These are phyloP conservation scores for Coemansia sp. DNA, from an alignment of 192 early-diverging fungal genomes.

Conservation along the genomic window DNA sequence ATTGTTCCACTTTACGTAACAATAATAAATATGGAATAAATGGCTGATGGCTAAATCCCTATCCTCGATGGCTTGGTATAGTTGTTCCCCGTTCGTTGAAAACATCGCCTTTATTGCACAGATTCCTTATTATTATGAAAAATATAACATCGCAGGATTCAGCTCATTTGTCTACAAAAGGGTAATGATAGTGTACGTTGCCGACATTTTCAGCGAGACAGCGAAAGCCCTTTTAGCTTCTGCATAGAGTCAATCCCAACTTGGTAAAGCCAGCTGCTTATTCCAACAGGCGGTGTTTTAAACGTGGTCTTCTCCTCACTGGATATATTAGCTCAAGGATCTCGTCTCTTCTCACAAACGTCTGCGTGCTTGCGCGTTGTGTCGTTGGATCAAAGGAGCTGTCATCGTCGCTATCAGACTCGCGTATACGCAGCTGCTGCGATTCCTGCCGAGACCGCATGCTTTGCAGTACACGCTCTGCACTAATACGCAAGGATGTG, in stretches of 20 bases:
- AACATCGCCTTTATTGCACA: no score
- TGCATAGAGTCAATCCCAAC: conserved; percentile 50
- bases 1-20: no score
- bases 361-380: conserved; percentile 22
- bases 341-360: conserved; percentile 26
- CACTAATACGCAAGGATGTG: conserved; percentile 14
- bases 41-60: no score
- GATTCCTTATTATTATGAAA: no score
- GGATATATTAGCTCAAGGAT: conserved; percentile 41
- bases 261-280: conserved; percentile 52
- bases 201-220: conserved; percentile 23
- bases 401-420: conserved; percentile 3
- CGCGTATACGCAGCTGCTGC: conserved; percentile 1
- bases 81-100: no score
- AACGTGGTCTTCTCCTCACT: conserved; percentile 1
- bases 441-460: conserved; percentile 7
- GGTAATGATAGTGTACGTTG: no score
- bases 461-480: conserved; percentile 16
- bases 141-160: no score
- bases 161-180: no score
- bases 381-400: conserved; percentile 12
- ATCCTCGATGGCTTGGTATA: no score
- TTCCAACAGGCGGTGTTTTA: conserved; percentile 22
- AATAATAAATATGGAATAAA: no score
- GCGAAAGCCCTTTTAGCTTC: conserved; percentile 41